Evolutionary conservation across 2,329 filamentous ascomycete genomes (phyloP), one percentile per base, ranked within the genome.

Genomic region (Penicillium sp.): DNA sequence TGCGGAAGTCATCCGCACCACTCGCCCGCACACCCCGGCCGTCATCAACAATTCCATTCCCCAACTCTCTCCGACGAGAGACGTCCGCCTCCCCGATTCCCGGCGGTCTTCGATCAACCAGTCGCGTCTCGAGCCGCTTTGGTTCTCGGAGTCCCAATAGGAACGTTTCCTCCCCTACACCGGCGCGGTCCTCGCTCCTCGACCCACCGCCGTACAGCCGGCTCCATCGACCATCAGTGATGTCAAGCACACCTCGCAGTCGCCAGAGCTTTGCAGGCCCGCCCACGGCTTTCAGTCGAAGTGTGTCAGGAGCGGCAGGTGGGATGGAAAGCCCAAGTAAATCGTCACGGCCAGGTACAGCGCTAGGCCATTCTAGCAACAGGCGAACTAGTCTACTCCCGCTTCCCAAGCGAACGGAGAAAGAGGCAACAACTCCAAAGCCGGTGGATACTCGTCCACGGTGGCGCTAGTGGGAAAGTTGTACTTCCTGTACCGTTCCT

Each of bases 131-230:
- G 29, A 69, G 59, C 58, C 65, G 70, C 9, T 54, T 73, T n/a
- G 61, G 66, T 26, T 69, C 71, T 24, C 71, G 69, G 38, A 73
- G 69, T 44, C 70, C 72, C 4, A 61, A 50, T 24, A 70, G 66
- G 11, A 57, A 62, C 11, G 49, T 56, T 8, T 54, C 60, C 18
- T 72, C 72, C 14, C 70, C 71, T 10, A 64, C 68, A 0, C 66
- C 69, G 1, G 59, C 16, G 57, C 70, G 32, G 34, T 74, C 51
- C 62, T 61, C 63, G 1, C 43, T 65, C 26, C 61, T 75, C n/a
- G 74, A 76, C 49, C 74, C 74, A n/a, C 73, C 73, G 11, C 73
- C 74, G 24, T 76, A 76, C 58, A 72, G 72, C 63, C 75, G 76
- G 54, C 71, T 76, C 29, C 69, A 69, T 50, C 67, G 70, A 52